Percentiles rank a stretch among this genome's conserved stretches.
These are phyloP conservation scores for Microglena sp. DNA, from an alignment of 139 green algal species.

Conservation along the genomic window DNA sequence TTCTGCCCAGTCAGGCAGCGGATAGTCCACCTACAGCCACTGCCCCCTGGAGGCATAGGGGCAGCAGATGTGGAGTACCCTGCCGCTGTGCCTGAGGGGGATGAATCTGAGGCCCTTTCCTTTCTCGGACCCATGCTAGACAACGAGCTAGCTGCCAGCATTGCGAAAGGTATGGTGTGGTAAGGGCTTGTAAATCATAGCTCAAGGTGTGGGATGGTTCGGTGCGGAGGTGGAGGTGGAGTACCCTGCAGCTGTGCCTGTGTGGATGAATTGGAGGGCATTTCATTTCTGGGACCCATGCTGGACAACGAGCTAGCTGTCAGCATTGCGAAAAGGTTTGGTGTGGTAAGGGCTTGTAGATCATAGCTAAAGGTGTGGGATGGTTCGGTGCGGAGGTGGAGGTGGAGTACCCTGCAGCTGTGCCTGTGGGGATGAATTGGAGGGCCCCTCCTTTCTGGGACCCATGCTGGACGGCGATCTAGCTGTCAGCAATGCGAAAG, in stretches of 20 bases:
- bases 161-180: not conserved
- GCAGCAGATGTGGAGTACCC: slow-evolving; percentile 38
- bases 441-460: not conserved
- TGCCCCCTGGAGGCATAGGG: slow-evolving; percentile 41
- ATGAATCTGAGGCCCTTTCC: not conserved
- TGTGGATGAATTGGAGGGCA: no score
- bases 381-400: no score
- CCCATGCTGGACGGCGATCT: not conserved
- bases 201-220: no score
- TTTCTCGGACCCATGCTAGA: not conserved
- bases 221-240: no score
- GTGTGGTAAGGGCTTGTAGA: no score
- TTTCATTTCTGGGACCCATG: no score
- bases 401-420: slow-evolving; percentile 39
- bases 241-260: no score
- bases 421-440: slow-evolving; percentile 15
- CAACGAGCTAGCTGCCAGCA: not conserved
- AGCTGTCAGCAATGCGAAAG: not conserved
- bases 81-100: slow-evolving; percentile 28
- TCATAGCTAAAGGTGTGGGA: no score
- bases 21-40: slow-evolving; percentile 58
- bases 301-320: no score
- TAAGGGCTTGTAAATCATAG: no score
- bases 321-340: no score
- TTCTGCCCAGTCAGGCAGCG: slow-evolving; percentile 32